phyloP scores from a whole-genome alignment of 1,284 basidiomycete genomes.

The Xerocomus amazonicus region DNA sequence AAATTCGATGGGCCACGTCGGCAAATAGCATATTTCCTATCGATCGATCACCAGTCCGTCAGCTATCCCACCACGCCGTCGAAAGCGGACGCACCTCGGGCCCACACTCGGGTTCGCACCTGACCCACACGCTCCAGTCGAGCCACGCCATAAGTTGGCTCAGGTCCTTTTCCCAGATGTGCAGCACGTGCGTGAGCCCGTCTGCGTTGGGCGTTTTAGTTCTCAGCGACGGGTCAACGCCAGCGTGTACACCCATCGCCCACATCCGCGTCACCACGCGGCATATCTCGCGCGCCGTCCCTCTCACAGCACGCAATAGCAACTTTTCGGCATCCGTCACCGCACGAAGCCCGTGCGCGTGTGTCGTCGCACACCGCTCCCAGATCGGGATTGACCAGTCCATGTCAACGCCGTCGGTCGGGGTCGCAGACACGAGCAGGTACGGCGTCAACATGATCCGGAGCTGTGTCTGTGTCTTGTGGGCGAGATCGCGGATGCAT shows the following conservation, averaged over 20 bases:
- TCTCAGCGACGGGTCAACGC: background rate
- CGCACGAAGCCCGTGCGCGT: background rate
- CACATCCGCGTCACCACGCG: background rate
- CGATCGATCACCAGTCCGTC: background rate
- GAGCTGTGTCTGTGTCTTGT: background rate
- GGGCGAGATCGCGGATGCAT: background rate
- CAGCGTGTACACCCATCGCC: background rate
- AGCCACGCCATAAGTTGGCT: background rate
- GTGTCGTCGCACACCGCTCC: background rate
- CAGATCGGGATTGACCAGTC: background rate
- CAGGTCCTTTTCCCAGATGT: background rate
- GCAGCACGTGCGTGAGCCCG: background rate
- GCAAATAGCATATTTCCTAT: background rate
- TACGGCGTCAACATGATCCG: background rate
- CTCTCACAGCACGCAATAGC: background rate
- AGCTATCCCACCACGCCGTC: background rate
- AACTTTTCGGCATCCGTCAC: background rate
- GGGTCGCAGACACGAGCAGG: background rate
- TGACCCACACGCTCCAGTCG: background rate
- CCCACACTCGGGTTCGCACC: background rate
- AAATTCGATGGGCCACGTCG: background rate
- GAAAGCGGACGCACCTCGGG: background rate
- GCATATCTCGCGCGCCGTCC: background rate
- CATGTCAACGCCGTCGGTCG: background rate
- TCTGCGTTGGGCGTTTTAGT: background rate